Base-by-base conservation (phyloP, 225 moss, liverwort and hornwort species). In the Asterella californica region DNA sequence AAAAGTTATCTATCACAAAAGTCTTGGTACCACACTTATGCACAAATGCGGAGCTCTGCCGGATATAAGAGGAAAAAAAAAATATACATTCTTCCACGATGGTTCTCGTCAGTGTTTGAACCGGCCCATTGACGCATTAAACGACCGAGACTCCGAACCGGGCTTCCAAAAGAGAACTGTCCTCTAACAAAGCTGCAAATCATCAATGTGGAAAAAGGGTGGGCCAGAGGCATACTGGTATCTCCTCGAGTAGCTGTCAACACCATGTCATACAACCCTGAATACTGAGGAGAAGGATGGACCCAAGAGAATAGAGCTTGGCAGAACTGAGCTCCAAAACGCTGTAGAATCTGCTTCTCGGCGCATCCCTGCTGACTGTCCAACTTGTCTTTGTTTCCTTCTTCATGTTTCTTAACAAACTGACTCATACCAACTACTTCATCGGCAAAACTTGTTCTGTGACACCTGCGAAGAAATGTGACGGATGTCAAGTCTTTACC, bases 391-490 rank as follows among this genome's bases (percentile, higher is more conserved):
- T 80, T 81, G 19, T 37, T 78, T 48, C 84, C 64, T 77, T 82
- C 59, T 72, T 81, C 47, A 70, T 34, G 32, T 75, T 80, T 86
- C 65, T 83, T 87, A 29, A 94, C 90, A 65, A 96, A 96, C 78
- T 77, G 83, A 78, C 87, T 90, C 63, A 94, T 70, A 49, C 96
- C 96, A 75, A 92, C 83, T 75, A 88, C 90, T 80, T 96, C 94
- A 36, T 84, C 76, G 46, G 76, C 83, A 82, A 91, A 86, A 81
- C 84, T 91, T 73, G 87, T 70, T 83, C 90, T 90, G 78, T 92
- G 94, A 80, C 96, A 96, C 95, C 95, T 95, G 89, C 82, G 79
- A 73, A 27, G 74, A 64, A 27, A 15, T 0, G 8, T 37, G 21
- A 32, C 19, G 59, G 24, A 59, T 57, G 57, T 76, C 47, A 71